Evolutionary conservation across 768 basidiomycete species (phyloP).

Genomic region (Candolleomyces eurysporus): DNA sequence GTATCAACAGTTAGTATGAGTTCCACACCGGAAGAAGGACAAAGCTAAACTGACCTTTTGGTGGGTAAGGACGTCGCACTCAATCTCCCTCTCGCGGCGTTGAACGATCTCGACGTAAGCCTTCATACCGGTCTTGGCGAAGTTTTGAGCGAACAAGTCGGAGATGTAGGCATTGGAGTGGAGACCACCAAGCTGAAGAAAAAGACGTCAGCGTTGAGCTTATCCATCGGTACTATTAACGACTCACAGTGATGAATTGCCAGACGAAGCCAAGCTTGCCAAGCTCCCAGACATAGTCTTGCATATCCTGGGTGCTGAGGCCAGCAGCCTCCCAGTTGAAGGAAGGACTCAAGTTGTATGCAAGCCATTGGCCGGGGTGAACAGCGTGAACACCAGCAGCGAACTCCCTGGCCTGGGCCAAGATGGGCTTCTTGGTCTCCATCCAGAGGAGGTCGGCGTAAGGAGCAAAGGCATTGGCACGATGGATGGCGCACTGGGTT

Average conservation of each 20-base stretch:
- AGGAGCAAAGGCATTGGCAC: slow-evolving; percentile 89
- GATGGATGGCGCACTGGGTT: slow-evolving; percentile 90
- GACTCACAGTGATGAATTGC: slow-evolving; percentile 95
- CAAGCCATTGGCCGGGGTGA: slow-evolving; percentile 90
- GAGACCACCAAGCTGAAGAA: slow-evolving; percentile 80
- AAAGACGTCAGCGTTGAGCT: neutral
- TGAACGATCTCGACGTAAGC: slow-evolving; percentile 97
- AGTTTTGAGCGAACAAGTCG: slow-evolving; percentile 86
- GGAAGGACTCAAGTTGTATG: slow-evolving; percentile 93
- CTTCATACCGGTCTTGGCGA: slow-evolving; percentile 96
- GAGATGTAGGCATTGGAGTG: slow-evolving; percentile 98
- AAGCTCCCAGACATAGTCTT: slow-evolving; percentile 86
- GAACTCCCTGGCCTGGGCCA: slow-evolving; percentile 90
- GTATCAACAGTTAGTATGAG: slow-evolving; percentile 12
- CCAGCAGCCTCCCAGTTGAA: slow-evolving; percentile 97
- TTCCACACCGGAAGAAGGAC: neutral
- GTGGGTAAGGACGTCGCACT: slow-evolving; percentile 95
- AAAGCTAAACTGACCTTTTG: slow-evolving; percentile 68
- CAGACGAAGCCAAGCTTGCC: slow-evolving; percentile 96
- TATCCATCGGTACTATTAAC: neutral
- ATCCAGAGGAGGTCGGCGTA: slow-evolving; percentile 93
- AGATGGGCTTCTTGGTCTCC: slow-evolving; percentile 95
- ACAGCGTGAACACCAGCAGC: slow-evolving; percentile 81
- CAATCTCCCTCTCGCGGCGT: slow-evolving; percentile 87
- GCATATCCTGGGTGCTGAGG: slow-evolving; percentile 80